Evolutionary conservation across 441 rosid species (phyloP), one percentile per base, ranked within the genome.

Genomic region (Populus hybrid): DNA sequence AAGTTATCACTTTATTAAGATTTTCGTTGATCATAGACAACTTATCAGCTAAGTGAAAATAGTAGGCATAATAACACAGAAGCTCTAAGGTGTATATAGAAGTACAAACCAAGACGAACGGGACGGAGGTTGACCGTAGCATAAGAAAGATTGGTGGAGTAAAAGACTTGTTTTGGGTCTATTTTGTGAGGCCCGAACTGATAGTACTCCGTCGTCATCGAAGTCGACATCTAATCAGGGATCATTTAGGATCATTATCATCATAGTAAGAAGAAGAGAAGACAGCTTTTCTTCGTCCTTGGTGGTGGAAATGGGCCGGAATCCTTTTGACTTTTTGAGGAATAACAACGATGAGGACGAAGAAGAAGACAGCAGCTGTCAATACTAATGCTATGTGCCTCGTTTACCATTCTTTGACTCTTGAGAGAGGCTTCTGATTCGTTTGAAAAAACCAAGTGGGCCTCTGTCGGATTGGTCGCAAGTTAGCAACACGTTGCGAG

Each of bases 61-160:
- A 42, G 1, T 42, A 11, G 4, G 3, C 16, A 42, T 42, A 42
- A 11, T 42, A 42, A 42, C 14, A 42, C 50, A 11, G 14, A 42
- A 42, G 16, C 50, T 3, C 50, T 42, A 42, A 10, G 50, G 50
- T 42, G 16, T 42, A 42, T 38, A 0, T 42, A 42, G 50, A 56
- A 45, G 0, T 68, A 64, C 40, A 35, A 69, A 87, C 93, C 93
- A 74, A 90, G 91, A 78, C 86, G 74, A 77, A 90, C 83, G 26
- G 91, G 94, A 20, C 93, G 94, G 78, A 89, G 88, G 80, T 90
- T 90, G 85, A 90, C 94, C 84, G 89, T 77, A n/a, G 93, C 94
- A 75, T 80, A 90, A 61, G 94, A 90, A 50, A 87, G 80, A 38
- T 76, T 68, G 18, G 90, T 84, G 66, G 88, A 38, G 89, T 89